A percentile compares a stretch with the other conserved stretches of the same genome.
phyloP scores from a whole-genome alignment of 192 early-diverging fungal genomes.

The Coemansia sp. region DNA sequence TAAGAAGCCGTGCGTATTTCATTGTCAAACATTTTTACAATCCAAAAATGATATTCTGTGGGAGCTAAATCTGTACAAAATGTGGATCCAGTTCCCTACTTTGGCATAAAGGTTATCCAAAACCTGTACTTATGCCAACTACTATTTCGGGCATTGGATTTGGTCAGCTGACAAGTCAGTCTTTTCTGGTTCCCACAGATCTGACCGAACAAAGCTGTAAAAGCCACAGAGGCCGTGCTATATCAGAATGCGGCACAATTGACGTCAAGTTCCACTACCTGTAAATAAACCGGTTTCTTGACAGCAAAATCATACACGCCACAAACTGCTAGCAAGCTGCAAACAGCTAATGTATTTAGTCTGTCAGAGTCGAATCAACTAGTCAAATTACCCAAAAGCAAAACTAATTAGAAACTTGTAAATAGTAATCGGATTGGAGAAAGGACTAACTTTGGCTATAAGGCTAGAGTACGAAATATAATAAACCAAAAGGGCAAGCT shows the following conservation, averaged over 20 bases:
- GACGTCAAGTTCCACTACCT: too few relatives aligned
- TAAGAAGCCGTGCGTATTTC: neutral
- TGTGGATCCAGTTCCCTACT: neutral
- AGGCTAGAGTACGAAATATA: conserved; percentile 7
- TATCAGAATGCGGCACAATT: too few relatives aligned
- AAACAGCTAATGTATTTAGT: too few relatives aligned
- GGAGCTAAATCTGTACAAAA: neutral
- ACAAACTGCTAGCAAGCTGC: neutral
- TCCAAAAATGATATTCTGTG: neutral
- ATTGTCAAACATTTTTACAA: neutral
- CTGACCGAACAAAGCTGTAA: neutral
- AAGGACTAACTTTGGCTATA: conserved; percentile 1
- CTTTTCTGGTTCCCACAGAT: neutral
- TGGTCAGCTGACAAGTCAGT: neutral
- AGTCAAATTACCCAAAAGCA: neutral
- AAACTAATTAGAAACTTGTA: conserved; percentile 1
- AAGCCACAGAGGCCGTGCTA: neutral
- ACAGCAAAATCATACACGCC: too few relatives aligned
- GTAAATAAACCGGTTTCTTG: too few relatives aligned
- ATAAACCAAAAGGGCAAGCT: neutral
- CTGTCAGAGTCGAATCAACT: too few relatives aligned
- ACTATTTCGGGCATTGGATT: neutral
- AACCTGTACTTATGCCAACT: neutral
- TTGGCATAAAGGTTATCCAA: neutral
- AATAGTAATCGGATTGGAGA: conserved; percentile 4